These are phyloP conservation scores for Cyanodermella asteris DNA, from an alignment of 2,329 filamentous ascomycete genomes.

Conservation along the genomic window DNA sequence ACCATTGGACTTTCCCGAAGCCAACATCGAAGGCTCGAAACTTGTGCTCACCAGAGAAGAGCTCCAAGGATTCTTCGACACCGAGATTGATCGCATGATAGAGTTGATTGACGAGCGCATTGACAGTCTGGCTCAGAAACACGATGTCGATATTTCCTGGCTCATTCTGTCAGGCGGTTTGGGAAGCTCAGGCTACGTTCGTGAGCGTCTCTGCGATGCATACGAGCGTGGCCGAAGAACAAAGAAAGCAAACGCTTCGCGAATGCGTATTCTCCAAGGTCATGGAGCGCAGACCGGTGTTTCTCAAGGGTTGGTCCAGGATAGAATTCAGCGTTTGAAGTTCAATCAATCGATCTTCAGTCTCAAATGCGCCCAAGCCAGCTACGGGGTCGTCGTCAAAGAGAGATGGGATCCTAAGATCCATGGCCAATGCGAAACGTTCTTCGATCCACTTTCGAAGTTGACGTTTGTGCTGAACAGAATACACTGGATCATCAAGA, in stretches of 20 bases:
- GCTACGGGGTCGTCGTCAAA: slow-evolving; percentile 17
- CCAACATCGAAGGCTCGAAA: slow-evolving; percentile 11
- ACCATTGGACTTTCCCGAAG: slow-evolving; percentile 9
- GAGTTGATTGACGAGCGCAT: slow-evolving; percentile 7
- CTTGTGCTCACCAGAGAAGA: slow-evolving; percentile 12
- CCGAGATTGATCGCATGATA: slow-evolving; percentile 5
- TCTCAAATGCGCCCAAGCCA: slow-evolving; percentile 14
- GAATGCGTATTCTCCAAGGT: slow-evolving; percentile 13
- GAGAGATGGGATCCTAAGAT: too few relatives aligned
- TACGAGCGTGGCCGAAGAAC: slow-evolving; percentile 8
- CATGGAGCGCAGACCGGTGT: slow-evolving; percentile 16
- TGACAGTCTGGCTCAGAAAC: slow-evolving; percentile 6
- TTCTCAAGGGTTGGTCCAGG: slow-evolving; percentile 15
- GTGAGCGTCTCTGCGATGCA: slow-evolving; percentile 9
- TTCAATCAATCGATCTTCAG: slow-evolving; percentile 12
- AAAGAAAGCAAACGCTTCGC: slow-evolving; percentile 7
- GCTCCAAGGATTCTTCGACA: slow-evolving; percentile 5
- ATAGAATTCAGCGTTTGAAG: slow-evolving; percentile 14
- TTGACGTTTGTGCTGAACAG: too few relatives aligned
- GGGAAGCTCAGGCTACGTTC: slow-evolving; percentile 14
- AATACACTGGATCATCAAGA: too few relatives aligned
- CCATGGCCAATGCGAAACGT: too few relatives aligned
- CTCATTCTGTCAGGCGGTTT: slow-evolving; percentile 15
- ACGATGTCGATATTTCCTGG: slow-evolving; percentile 9
- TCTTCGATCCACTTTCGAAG: too few relatives aligned